phyloP scores from a whole-genome alignment of 768 basidiomycete species.

The Fomitopsis serialis region DNA sequence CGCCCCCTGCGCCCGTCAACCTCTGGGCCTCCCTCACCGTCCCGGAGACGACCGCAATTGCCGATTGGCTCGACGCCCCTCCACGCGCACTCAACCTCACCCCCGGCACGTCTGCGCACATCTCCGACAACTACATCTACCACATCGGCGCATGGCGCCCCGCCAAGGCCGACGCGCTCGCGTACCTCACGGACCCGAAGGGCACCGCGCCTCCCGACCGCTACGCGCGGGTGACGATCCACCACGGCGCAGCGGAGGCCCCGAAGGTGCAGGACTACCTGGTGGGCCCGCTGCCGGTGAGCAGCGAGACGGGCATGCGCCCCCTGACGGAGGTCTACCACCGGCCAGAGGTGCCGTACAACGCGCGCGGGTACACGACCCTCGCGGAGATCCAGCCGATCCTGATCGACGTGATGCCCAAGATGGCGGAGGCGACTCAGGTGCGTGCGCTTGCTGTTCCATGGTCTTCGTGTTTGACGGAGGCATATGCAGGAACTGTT shows the following conservation, averaged over 20 bases:
- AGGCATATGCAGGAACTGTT: constrained; percentile 41
- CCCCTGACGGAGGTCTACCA: constrained; percentile 48
- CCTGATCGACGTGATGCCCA: constrained; percentile 27
- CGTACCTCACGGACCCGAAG: constrained; percentile 36
- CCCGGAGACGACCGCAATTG: constrained; percentile 37
- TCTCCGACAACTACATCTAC: constrained; percentile 46
- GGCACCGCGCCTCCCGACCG: constrained; percentile 25
- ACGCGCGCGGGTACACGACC: constrained; percentile 37
- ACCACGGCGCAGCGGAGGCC: constrained; percentile 36
- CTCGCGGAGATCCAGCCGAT: constrained; percentile 27
- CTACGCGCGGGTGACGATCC: constrained; percentile 46
- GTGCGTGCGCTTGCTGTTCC: constrained; percentile 22
- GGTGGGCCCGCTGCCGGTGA: constrained; percentile 52
- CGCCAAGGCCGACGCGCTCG: constrained; percentile 40
- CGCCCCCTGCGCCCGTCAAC: constrained; percentile 39
- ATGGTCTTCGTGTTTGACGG: background rate
- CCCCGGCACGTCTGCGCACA: constrained; percentile 24
- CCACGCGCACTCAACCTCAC: constrained; percentile 46
- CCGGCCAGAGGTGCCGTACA: constrained; percentile 45
- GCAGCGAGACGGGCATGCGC: constrained; percentile 32
- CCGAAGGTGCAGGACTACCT: constrained; percentile 50
- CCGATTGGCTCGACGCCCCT: constrained; percentile 40
- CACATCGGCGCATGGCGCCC: constrained; percentile 47
- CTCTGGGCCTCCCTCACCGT: constrained; percentile 48
- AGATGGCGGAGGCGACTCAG: constrained; percentile 35